Evolutionary conservation across 1,284 basidiomycete species (phyloP), one percentile per base, ranked within the genome.

Genomic region (Heterobasidion irregulare): DNA sequence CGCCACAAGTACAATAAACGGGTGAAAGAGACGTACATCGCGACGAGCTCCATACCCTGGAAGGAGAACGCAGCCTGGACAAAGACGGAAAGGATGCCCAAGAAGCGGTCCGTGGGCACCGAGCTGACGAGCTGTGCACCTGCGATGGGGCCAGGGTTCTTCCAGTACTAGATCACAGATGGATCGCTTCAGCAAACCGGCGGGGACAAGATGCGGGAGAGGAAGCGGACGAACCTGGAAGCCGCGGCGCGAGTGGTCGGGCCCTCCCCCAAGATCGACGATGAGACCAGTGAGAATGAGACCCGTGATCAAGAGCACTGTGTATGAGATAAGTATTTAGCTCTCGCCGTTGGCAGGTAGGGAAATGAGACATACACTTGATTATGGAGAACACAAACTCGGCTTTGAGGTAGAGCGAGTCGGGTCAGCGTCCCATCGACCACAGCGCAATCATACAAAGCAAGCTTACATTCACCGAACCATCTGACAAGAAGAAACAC

Each of bases 1-100:
- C 26, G 34, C 15, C 2, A 2, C 61, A 12, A 63, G 38, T 6
- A 10, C n/a, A 33, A 18, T 6, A 26, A 18, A 43, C 1, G 9
- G 32, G n/a, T 8, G 50, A 2, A 49, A 63, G 60, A 65, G 64
- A 65, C 82, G 68, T 58, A 86, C 74, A 90, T 82, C 7, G 86
- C 86, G 52, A 93, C 85, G 57, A 93, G 76, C 64, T 94, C 92
- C 72, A 92, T 86, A 36, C 87, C 89, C 65, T 89, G 83, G 75
- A 86, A 89, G 2, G 88, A 90, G 75, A 92, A 94, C 2, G 84
- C 86, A 10, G 91, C 89, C 65, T 90, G 87, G 19, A 90, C 80
- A 50, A 92, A 68, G 26, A 84, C 83, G 55, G 72, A 75, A 53
- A 89, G 70, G 62, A 92, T 79, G 15, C 75, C 87, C 26, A 91